phyloP scores from a whole-genome alignment of 116 monocot species.

The Dioscorea cayenensis region DNA sequence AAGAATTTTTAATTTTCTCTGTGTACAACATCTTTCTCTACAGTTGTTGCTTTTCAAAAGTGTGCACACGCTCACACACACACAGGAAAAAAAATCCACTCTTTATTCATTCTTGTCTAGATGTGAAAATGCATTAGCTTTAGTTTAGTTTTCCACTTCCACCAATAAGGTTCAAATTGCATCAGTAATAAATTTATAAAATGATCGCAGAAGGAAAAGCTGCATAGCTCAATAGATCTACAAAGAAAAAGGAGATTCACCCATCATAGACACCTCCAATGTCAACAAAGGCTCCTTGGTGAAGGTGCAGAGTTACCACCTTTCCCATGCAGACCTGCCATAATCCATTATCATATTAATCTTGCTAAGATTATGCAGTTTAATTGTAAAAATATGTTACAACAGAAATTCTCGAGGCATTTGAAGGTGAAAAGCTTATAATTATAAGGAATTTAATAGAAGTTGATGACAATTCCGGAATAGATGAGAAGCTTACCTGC shows the following conservation, averaged over 20 bases:
- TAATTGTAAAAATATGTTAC: neutral
- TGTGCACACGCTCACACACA: too few relatives aligned
- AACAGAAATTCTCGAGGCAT: too few relatives aligned
- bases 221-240: neutral
- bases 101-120: too few relatives aligned
- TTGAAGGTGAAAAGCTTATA: neutral
- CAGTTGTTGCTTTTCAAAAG: too few relatives aligned
- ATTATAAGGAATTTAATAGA: neutral
- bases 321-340: constrained; percentile 78
- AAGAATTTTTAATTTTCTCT: too few relatives aligned
- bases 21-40: too few relatives aligned
- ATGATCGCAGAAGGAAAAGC: neutral
- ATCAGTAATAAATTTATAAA: neutral
- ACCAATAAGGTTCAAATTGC: neutral
- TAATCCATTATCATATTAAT: neutral
- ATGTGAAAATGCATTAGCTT: too few relatives aligned
- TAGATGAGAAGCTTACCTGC: constrained; percentile 41
- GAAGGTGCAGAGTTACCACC: constrained; percentile 74
- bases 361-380: neutral
- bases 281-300: constrained; percentile 95
- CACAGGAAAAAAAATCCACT: too few relatives aligned
- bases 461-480: neutral
- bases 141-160: too few relatives aligned
- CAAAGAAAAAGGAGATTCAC: constrained; percentile 12
- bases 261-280: constrained; percentile 97